phyloP scores from a whole-genome alignment of 2,329 filamentous ascomycete genomes.

The Ophiostoma ips region DNA sequence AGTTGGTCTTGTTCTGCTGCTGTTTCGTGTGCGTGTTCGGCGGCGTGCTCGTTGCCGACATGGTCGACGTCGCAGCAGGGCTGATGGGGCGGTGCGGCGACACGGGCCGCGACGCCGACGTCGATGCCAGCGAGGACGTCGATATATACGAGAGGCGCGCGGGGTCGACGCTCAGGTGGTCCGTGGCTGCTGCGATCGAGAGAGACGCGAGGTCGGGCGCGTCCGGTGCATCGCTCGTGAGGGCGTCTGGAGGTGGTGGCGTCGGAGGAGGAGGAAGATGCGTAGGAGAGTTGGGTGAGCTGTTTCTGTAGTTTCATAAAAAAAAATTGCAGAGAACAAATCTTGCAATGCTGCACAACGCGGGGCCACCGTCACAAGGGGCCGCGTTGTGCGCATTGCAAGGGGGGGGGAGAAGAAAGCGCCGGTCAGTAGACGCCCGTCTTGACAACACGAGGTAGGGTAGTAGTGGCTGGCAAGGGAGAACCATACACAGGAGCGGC shows the following conservation, averaged over 20 bases:
- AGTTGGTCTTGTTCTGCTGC: constrained; percentile 17
- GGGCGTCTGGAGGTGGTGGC: neutral
- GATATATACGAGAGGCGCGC: neutral
- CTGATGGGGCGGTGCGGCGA: too few species aligned
- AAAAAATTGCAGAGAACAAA: neutral
- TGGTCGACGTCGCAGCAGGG: too few species aligned
- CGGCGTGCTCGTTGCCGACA: neutral
- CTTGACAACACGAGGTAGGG: too few species aligned
- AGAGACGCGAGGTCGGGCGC: neutral
- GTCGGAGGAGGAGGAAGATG: neutral
- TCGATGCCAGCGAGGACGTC: too few species aligned
- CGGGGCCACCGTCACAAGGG: too few species aligned
- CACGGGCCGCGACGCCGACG: too few species aligned
- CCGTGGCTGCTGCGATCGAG: neutral
- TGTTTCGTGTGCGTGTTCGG: neutral
- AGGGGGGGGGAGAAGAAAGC: neutral
- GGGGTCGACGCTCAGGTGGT: neutral
- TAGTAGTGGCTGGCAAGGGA: constrained; percentile 19
- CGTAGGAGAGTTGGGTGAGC: neutral
- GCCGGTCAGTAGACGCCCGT: constrained; percentile 8
- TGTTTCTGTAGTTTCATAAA: neutral
- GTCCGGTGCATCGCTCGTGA: neutral
- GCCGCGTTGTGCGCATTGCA: too few species aligned
- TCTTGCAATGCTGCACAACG: too few species aligned
- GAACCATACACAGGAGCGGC: neutral